Conservation (phyloP, 2,329 filamentous ascomycete species). For the Elsinoe necatrix region DNA sequence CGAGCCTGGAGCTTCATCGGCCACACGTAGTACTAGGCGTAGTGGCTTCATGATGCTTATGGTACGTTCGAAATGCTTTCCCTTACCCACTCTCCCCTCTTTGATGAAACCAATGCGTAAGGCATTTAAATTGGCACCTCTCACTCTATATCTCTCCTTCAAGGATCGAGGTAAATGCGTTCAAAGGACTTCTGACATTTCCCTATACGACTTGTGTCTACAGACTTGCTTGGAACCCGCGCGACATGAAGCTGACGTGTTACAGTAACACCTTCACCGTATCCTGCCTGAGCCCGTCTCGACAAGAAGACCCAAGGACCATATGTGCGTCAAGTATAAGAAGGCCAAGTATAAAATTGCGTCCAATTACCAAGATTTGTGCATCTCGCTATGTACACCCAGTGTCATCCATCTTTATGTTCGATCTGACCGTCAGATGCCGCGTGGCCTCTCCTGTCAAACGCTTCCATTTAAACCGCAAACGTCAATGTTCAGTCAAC, state of each 20-base stretch:
- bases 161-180: constrained; percentile 6
- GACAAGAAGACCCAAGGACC: neutral
- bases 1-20: too few relatives aligned
- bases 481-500: neutral
- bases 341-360: neutral
- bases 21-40: neutral
- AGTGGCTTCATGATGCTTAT: too few relatives aligned
- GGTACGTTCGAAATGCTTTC: neutral
- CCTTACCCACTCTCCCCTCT: neutral
- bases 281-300: neutral
- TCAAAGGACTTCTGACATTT: neutral
- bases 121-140: constrained; percentile 5
- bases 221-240: neutral
- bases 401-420: neutral
- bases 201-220: neutral
- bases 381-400: neutral
- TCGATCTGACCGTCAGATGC: too few relatives aligned
- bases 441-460: too few relatives aligned
- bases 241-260: neutral
- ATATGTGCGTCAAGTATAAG: too few relatives aligned
- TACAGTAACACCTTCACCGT: neutral
- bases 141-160: constrained; percentile 6
- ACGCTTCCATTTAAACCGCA: neutral
- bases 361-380: neutral
- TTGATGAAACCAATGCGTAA: constrained; percentile 7